A percentile compares a stretch with the other conserved stretches of the same genome.
Evolutionary conservation across 805 yeast genomes (phyloP).

Genomic region (Debaryomyces maramus): DNA sequence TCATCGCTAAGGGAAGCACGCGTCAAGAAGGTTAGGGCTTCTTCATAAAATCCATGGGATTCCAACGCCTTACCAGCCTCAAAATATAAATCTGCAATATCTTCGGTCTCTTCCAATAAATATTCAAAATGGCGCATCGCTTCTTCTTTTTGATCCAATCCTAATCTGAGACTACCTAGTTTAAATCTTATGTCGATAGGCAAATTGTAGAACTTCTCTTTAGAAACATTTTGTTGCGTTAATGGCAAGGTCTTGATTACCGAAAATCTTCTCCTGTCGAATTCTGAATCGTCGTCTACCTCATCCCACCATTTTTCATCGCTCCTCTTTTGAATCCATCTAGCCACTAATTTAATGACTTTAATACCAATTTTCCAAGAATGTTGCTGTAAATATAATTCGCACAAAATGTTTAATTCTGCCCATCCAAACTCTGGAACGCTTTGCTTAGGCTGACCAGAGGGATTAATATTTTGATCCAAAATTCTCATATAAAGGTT

Average conservation of each 20-base stretch:
- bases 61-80: slow-evolving; percentile 78
- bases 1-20: slow-evolving; percentile 59
- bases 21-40: slow-evolving; percentile 67
- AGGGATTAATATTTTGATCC: slow-evolving; percentile 53
- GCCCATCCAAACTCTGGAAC: slow-evolving; percentile 79
- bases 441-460: slow-evolving; percentile 14
- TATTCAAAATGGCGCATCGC: slow-evolving; percentile 69
- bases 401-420: slow-evolving; percentile 79
- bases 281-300: slow-evolving; percentile 70
- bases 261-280: slow-evolving; percentile 65
- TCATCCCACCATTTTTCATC: slow-evolving; percentile 69
- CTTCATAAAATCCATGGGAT: slow-evolving; percentile 65
- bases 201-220: slow-evolving; percentile 39
- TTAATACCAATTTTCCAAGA: slow-evolving; percentile 65
- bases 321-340: slow-evolving; percentile 80
- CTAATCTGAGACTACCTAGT: slow-evolving; percentile 71
- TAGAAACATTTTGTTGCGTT: slow-evolving; percentile 13
- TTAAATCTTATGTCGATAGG: slow-evolving; percentile 90
- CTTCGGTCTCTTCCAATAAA: slow-evolving; percentile 58
- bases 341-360: slow-evolving; percentile 64
- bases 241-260: slow-evolving; percentile 24
- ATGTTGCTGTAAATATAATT: slow-evolving; percentile 69
- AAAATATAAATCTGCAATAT: slow-evolving; percentile 67
- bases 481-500: slow-evolving; percentile 64
- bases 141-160: slow-evolving; percentile 61